A percentile compares a stretch with the other conserved stretches of the same genome.
These are phyloP conservation scores for Anethum foeniculum DNA, from an alignment of 140 eudicot species.

Conservation along the genomic window DNA sequence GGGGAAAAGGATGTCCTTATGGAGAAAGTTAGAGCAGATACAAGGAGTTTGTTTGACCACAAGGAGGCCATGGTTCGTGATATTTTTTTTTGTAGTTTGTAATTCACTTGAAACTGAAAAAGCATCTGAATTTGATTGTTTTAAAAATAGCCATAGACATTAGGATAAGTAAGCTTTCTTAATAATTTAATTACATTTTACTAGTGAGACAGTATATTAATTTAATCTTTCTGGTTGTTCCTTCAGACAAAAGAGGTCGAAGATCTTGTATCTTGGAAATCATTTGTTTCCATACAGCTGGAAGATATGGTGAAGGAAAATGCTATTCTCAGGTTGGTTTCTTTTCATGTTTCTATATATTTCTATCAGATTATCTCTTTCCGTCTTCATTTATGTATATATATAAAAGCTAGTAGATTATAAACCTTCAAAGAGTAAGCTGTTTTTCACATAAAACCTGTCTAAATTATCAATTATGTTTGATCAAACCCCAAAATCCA, in stretches of 20 bases:
- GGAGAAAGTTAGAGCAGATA: conserved; percentile 53
- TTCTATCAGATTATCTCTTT: neutral
- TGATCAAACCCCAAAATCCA: neutral
- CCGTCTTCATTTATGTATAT: neutral
- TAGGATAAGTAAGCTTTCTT: neutral
- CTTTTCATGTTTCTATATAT: conserved; percentile 1
- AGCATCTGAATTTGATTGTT: neutral
- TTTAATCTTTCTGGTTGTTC: conserved; percentile 15
- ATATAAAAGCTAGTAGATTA: neutral
- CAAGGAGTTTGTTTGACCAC: conserved; percentile 57
- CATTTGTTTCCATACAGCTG: conserved; percentile 53
- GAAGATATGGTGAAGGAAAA: conserved; percentile 52
- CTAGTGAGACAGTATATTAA: neutral
- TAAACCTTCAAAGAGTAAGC: neutral
- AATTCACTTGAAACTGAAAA: neutral
- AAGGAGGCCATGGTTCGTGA: conserved; percentile 63
- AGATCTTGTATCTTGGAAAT: conserved; percentile 81
- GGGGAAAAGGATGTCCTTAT: conserved; percentile 56
- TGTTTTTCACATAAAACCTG: neutral
- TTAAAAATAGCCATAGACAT: neutral
- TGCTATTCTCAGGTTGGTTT: conserved; percentile 60
- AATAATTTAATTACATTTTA: neutral
- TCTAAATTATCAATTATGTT: neutral
- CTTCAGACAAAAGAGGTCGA: conserved; percentile 68
- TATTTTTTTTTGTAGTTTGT: neutral